Evolutionary conservation across 148 eudicot genomes (phyloP).

Genomic region (Chenopodium suecicum): DNA sequence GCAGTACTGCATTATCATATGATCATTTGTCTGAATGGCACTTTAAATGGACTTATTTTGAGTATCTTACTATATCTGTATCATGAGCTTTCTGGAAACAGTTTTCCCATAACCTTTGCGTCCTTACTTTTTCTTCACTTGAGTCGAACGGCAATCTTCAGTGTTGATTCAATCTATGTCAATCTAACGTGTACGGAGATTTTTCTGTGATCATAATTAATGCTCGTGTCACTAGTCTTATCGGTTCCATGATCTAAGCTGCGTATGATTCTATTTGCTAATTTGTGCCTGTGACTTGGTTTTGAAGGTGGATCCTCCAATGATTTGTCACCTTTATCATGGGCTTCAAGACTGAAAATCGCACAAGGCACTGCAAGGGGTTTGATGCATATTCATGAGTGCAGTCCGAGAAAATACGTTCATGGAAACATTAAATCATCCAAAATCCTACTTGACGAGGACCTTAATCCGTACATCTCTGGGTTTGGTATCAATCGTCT

Average conservation of each 20-base stretch:
- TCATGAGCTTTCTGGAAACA: neutral
- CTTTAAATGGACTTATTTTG: neutral
- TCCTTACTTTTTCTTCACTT: neutral
- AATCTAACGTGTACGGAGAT: no score
- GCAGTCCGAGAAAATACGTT: slow-evolving; percentile 67
- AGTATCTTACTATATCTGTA: neutral
- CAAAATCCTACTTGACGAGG: slow-evolving; percentile 84
- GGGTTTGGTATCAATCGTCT: slow-evolving; percentile 86
- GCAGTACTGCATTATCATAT: neutral
- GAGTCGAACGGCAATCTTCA: neutral
- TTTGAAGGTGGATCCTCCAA: slow-evolving; percentile 58
- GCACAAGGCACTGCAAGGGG: slow-evolving; percentile 73
- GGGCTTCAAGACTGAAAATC: slow-evolving; percentile 73
- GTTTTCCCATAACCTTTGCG: neutral
- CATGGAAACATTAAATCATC: slow-evolving; percentile 89
- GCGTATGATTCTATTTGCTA: neutral
- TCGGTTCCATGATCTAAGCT: neutral
- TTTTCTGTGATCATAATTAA: neutral
- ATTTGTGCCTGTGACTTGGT: slow-evolving; percentile 5
- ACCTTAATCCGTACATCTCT: slow-evolving; percentile 65
- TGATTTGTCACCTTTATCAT: slow-evolving; percentile 56
- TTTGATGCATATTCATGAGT: slow-evolving; percentile 82
- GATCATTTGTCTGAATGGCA: neutral
- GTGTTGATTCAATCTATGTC: neutral
- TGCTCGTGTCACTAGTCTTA: neutral